Evolutionary conservation across 2,329 filamentous ascomycete species (phyloP).

Genomic region (Rutstroemia sp.): DNA sequence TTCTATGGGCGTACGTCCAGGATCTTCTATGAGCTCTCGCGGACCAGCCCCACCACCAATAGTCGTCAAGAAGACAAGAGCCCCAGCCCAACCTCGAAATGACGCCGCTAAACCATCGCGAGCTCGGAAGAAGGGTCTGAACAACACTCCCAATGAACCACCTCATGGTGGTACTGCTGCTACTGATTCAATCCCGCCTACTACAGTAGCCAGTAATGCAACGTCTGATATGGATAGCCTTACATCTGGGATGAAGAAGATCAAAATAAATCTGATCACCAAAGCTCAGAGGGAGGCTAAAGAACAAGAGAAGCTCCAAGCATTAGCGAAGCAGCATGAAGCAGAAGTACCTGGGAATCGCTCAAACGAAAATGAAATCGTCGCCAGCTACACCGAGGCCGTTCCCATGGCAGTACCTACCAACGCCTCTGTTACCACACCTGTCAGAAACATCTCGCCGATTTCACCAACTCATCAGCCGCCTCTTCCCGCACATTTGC

Average conservation of each 20-base stretch:
- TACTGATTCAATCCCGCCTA: slow-evolving; percentile 8
- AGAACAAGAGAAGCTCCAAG: slow-evolving; percentile 26
- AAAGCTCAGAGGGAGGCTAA: slow-evolving; percentile 50
- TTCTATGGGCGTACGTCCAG: slow-evolving; percentile 36
- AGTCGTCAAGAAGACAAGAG: slow-evolving; percentile 53
- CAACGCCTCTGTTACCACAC: background rate
- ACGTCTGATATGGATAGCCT: slow-evolving; percentile 43
- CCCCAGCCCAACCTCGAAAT: slow-evolving; percentile 36
- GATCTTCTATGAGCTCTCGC: slow-evolving; percentile 36
- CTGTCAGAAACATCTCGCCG: slow-evolving; percentile 7
- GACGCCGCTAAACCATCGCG: slow-evolving; percentile 25
- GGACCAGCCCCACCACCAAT: slow-evolving; percentile 32
- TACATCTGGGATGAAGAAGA: slow-evolving; percentile 52
- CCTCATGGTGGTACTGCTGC: background rate
- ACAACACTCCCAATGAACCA: slow-evolving; percentile 12
- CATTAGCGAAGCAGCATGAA: background rate
- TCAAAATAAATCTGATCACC: slow-evolving; percentile 52
- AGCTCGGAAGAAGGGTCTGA: slow-evolving; percentile 23
- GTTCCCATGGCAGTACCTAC: background rate
- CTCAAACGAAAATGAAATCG: slow-evolving; percentile 5
- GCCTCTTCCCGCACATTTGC: slow-evolving; percentile 10
- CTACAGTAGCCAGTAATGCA: slow-evolving; percentile 2
- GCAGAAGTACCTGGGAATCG: slow-evolving; percentile 12
- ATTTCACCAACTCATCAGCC: slow-evolving; percentile 17
- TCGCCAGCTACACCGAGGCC: background rate